Percentiles rank a stretch among this genome's conserved stretches.
Conservation (phyloP, 495 filamentous ascomycete species). For the Penicillium paxilli region DNA sequence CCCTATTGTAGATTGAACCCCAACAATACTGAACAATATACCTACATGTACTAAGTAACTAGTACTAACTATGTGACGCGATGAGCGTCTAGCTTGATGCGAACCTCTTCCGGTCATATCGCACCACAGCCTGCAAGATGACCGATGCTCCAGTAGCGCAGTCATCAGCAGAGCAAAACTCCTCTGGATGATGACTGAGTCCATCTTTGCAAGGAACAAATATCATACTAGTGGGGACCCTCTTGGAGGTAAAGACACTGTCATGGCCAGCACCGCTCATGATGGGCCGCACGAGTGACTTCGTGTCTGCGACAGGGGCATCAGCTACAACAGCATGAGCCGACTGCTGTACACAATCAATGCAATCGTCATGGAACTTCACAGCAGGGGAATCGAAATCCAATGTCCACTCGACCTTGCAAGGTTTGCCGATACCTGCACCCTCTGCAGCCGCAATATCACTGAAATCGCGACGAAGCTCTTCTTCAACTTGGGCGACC, state of each 20-base stretch:
- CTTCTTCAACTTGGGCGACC: constrained; percentile 56
- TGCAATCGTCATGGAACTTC: constrained; percentile 70
- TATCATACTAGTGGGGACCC: constrained; percentile 64
- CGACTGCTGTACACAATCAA: constrained; percentile 62
- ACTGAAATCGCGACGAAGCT: constrained; percentile 55
- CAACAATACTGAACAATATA: no score
- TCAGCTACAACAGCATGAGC: constrained; percentile 54
- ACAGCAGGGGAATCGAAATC: constrained; percentile 66
- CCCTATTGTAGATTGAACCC: not conserved
- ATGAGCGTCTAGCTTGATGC: constrained; percentile 7
- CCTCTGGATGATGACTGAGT: constrained; percentile 63
- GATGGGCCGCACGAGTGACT: constrained; percentile 45
- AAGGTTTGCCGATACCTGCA: constrained; percentile 50
- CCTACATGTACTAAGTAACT: no score
- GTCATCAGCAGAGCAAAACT: constrained; percentile 60
- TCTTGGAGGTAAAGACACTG: constrained; percentile 59
- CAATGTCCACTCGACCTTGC: constrained; percentile 56
- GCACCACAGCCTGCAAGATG: constrained; percentile 58
- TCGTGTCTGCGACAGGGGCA: constrained; percentile 43
- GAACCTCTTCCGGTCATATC: constrained; percentile 56
- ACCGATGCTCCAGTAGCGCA: constrained; percentile 64
- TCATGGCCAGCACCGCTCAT: constrained; percentile 66
- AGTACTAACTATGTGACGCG: no score
- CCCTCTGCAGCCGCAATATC: constrained; percentile 56
- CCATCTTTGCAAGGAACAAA: constrained; percentile 68